These are phyloP conservation scores for Xerocomellus dryophilus DNA, from an alignment of 768 basidiomycete genomes.

Conservation along the genomic window DNA sequence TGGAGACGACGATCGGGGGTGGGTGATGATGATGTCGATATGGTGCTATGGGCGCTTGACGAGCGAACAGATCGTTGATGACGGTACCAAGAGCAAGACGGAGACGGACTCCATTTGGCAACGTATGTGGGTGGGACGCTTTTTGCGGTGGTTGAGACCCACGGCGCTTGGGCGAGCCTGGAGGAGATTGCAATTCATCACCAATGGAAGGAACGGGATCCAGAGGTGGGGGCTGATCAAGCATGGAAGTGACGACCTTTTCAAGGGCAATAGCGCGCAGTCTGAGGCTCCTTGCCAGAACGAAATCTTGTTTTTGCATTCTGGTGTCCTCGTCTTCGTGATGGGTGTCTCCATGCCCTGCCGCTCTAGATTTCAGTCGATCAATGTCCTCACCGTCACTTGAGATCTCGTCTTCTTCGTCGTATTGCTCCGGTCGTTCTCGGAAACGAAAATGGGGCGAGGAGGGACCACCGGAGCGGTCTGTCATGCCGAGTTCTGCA, in stretches of 20 bases:
- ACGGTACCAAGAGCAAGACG: constrained; percentile 72
- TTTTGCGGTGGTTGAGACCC: constrained; percentile 22
- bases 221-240: constrained; percentile 70
- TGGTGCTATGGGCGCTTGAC: constrained; percentile 51
- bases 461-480: constrained; percentile 67
- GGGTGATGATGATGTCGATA: constrained; percentile 35
- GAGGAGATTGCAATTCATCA: constrained; percentile 51
- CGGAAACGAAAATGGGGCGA: constrained; percentile 61
- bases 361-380: constrained; percentile 46
- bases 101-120: constrained; percentile 80
- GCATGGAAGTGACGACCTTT: constrained; percentile 78
- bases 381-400: constrained; percentile 62
- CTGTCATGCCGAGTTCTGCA: constrained; percentile 83
- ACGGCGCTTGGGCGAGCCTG: constrained; percentile 48
- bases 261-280: constrained; percentile 79
- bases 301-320: constrained; percentile 55
- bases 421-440: constrained; percentile 69
- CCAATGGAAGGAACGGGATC: constrained; percentile 47
- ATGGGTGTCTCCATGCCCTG: constrained; percentile 46
- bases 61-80: constrained; percentile 78
- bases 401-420: constrained; percentile 64
- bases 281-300: constrained; percentile 59
- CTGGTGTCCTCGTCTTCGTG: constrained; percentile 60
- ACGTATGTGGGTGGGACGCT: constrained; percentile 50
- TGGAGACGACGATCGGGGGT: constrained; percentile 34